Percentiles rank a stretch among this genome's conserved stretches.
Evolutionary conservation across 164 flowering plant species (phyloP).

Genomic region (Chimonanthus salicifolius): DNA sequence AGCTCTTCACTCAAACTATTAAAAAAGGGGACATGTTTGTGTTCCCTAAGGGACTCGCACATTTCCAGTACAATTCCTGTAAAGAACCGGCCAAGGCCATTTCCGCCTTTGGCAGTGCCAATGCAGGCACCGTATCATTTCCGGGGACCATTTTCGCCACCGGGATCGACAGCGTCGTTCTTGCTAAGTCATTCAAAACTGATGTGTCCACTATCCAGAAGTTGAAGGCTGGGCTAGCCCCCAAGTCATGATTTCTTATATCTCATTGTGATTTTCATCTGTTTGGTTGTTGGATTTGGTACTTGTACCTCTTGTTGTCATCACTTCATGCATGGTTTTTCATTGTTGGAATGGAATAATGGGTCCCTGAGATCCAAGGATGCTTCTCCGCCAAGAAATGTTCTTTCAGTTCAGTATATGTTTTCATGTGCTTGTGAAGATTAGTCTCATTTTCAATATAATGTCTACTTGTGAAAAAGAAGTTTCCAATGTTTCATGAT

Average conservation of each 20-base stretch:
- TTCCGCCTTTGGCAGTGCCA: slow-evolving; percentile 22
- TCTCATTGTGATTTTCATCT: no score
- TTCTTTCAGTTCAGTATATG: no score
- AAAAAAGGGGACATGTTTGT: background rate
- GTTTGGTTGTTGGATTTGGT: no score
- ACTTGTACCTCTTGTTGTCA: no score
- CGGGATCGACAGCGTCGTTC: background rate
- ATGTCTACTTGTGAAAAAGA: no score
- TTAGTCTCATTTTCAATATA: no score
- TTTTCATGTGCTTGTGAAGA: no score
- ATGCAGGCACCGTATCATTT: slow-evolving; percentile 10
- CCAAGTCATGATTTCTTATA: background rate
- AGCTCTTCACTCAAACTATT: background rate
- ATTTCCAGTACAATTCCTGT: background rate
- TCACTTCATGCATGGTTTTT: no score
- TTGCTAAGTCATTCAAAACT: slow-evolving; percentile 9
- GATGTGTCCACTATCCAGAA: slow-evolving; percentile 8
- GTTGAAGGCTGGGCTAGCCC: slow-evolving; percentile 10
- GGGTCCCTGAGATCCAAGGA: no score
- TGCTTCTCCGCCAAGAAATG: no score
- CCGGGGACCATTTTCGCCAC: slow-evolving; percentile 5
- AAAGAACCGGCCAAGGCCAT: background rate
- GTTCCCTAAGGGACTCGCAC: background rate
- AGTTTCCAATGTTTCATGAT: no score
- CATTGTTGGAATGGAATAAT: no score